phyloP scores from a whole-genome alignment of 2,329 filamentous ascomycete genomes.

The Onygenales sp. region DNA sequence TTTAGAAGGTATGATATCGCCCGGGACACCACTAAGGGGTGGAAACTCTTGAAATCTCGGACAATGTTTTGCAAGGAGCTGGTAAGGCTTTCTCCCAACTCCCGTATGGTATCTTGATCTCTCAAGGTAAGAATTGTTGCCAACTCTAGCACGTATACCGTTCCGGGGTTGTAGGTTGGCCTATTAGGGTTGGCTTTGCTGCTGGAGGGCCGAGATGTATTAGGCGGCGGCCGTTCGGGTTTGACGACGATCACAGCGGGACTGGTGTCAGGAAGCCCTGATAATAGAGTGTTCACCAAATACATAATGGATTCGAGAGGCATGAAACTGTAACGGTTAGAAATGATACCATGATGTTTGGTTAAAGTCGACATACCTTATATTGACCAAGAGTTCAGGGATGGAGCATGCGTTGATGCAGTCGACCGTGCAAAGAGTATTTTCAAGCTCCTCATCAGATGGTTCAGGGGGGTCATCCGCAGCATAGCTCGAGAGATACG shows the following conservation, averaged over 20 bases:
- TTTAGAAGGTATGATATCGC: conserved; percentile 79
- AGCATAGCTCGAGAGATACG: conserved; percentile 96
- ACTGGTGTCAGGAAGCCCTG: conserved; percentile 74
- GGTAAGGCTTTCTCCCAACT: conserved; percentile 69
- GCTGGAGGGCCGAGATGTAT: conserved; percentile 49
- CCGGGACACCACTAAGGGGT: conserved; percentile 74
- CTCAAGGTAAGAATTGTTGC: conserved; percentile 72
- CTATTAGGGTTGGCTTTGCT: conserved; percentile 47
- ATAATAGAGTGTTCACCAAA: conserved; percentile 64
- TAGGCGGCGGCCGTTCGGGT: conserved; percentile 61
- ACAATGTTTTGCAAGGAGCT: conserved; percentile 73
- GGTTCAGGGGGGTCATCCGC: conserved; percentile 96
- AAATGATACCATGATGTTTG: conserved; percentile 3
- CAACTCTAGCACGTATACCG: conserved; percentile 86
- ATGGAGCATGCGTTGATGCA: conserved; percentile 87
- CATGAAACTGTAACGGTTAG: conserved; percentile 43
- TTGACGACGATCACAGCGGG: conserved; percentile 82
- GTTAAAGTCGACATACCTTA: conserved; percentile 45
- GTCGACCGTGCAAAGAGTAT: conserved; percentile 86
- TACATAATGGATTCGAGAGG: conserved; percentile 49
- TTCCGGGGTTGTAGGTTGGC: conserved; percentile 69
- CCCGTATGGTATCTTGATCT: conserved; percentile 61
- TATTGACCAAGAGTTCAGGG: conserved; percentile 70
- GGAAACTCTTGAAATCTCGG: conserved; percentile 66
- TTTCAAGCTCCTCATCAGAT: conserved; percentile 93